Conservation (phyloP, 305 asterid species). For the Andrographis paniculata region DNA sequence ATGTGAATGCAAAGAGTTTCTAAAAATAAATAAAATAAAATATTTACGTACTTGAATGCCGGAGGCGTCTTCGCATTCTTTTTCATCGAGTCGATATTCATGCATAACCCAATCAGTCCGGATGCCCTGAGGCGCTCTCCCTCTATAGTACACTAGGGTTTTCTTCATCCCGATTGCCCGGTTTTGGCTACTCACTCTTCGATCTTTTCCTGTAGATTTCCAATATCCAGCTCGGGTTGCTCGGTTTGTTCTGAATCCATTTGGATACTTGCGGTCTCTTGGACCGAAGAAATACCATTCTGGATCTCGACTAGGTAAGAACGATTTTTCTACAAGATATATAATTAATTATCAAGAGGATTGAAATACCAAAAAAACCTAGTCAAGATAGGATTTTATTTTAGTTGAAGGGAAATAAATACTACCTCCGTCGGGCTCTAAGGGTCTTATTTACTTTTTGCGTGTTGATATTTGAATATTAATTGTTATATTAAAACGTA, state of each 20-base stretch:
- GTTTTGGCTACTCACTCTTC: conserved; percentile 62
- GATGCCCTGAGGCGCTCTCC: conserved; percentile 87
- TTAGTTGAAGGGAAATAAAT: too few relatives aligned
- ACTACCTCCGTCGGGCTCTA: too few relatives aligned
- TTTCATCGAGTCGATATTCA: conserved; percentile 81
- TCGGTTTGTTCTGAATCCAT: conserved; percentile 86
- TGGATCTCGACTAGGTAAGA: conserved; percentile 88
- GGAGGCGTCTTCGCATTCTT: conserved; percentile 59
- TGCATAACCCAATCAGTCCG: conserved; percentile 98
- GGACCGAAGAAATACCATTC: conserved; percentile 98
- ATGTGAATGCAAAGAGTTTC: too few relatives aligned
- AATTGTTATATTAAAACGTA: too few relatives aligned
- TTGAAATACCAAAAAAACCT: too few relatives aligned
- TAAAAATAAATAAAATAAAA: conserved; percentile 19
- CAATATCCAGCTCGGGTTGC: conserved; percentile 90
- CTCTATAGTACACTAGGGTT: conserved; percentile 76
- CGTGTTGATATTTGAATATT: too few relatives aligned
- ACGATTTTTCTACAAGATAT: conserved; percentile 91
- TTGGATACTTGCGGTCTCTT: conserved; percentile 91
- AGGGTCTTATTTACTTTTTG: too few relatives aligned
- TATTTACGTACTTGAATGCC: conserved; percentile 85
- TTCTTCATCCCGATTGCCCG: conserved; percentile 92
- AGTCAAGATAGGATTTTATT: too few relatives aligned
- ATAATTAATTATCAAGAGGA: too few relatives aligned
- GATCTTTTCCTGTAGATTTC: conserved; percentile 87